These are phyloP conservation scores for Coniella lustricola DNA, from an alignment of 2,329 filamentous ascomycete species.

Conservation along the genomic window DNA sequence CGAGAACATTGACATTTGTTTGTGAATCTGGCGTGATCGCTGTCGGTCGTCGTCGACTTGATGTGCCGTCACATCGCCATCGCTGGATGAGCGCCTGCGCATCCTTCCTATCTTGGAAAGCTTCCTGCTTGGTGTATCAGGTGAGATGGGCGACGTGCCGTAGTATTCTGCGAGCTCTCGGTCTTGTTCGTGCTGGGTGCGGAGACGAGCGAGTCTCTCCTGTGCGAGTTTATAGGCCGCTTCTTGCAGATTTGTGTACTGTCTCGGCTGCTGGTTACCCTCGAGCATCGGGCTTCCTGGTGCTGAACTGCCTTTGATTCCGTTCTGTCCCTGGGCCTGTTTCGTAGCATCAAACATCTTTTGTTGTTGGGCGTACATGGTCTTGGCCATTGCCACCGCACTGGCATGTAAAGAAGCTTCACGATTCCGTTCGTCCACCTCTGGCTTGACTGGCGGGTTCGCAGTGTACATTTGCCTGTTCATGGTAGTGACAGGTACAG, in stretches of 20 bases:
- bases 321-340: constrained; percentile 28
- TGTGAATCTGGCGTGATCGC: constrained; percentile 64
- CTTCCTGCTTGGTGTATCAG: constrained; percentile 29
- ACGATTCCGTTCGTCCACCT: constrained; percentile 66
- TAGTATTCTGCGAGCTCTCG: constrained; percentile 72
- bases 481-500: constrained; percentile 61
- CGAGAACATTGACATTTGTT: constrained; percentile 73
- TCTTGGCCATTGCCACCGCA: constrained; percentile 81
- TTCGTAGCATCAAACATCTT: constrained; percentile 48
- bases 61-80: constrained; percentile 44
- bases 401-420: constrained; percentile 72
- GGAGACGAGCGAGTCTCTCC: constrained; percentile 73
- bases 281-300: constrained; percentile 21
- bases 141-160: constrained; percentile 39
- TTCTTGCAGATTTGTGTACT: constrained; percentile 66
- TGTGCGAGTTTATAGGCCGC: constrained; percentile 80
- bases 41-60: constrained; percentile 48
- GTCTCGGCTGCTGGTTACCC: constrained; percentile 39
- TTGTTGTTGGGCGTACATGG: constrained; percentile 71
- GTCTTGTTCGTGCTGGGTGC: constrained; percentile 59
- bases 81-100: constrained; percentile 60
- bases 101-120: constrained; percentile 48
- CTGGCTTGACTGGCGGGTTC: constrained; percentile 61
- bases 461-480: constrained; percentile 71
- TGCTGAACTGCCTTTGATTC: constrained; percentile 19